Evolutionary conservation across 2,329 filamentous ascomycete genomes (phyloP), one percentile per base, ranked within the genome.

Genomic region (Monilinia laxa): DNA sequence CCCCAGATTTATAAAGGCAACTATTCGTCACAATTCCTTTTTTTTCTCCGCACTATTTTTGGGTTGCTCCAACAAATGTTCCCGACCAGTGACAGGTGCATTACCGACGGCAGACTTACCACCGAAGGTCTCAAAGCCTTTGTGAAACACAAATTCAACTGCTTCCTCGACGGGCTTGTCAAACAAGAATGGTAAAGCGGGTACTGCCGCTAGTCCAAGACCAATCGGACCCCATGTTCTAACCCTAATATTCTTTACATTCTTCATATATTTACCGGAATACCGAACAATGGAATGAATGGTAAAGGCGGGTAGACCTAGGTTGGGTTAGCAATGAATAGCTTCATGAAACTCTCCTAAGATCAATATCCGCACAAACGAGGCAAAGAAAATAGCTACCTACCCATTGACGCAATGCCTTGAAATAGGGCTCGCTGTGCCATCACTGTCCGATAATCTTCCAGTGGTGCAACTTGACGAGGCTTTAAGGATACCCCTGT

Each of bases 371-470:
- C 18, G 38, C 9, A 49, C 14, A 9, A 40, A 51, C 25, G 14
- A 16, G n/a, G 20, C 25, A 58, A n/a, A 35, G 25, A 38, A 70
- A 97, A 92, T 0, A 93, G 94, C 0, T 94, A 60, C 63, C 14
- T 65, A 95, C 71, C 95, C 95, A 99, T 99, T 74, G 88, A 92
- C 0, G 95, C 95, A 58, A 99, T 69, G 71, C 87, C 87, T 80
- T 99, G 95, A 80, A 99, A 99, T 28, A 97, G 84, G 1, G 87
- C 93, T 70, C 95, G 83, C 80, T 99, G 92, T 31, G 88, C 89
- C 90, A 97, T 96, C 7, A 99, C 92, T 18, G 91, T 89, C 54
- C 93, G 83, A 75, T 91, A 99, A 77, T 99, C 94, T 73, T 99
- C 93, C 45, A 97, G 84, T 7, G 93, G 88, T 5, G 91, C 80